Base-by-base conservation (phyloP, 495 filamentous ascomycete species). In the Parachaetomium inaequale region DNA sequence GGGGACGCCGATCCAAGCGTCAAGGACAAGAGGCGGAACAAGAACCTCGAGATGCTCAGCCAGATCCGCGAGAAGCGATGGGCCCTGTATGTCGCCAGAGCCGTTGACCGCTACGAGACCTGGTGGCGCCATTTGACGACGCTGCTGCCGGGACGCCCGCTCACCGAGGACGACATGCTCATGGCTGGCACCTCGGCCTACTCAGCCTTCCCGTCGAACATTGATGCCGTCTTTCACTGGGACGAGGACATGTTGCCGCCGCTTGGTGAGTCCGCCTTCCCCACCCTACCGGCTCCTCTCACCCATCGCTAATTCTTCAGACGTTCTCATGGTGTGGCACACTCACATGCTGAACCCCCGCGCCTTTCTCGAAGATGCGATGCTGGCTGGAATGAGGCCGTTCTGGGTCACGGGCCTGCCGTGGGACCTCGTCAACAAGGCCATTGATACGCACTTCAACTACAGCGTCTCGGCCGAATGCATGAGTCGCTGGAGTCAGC, bases 251-350 rank as follows among this genome's bases (percentile, higher is more conserved):
- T 69, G 61, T 46, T 81, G 46, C 77, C 72, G 21, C 77, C 78
- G 4, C 67, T 79, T 21, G 77, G 76, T 80, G 68, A 19, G 66
- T 59, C n/a, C n/a, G n/a, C n/a, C n/a, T 14, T 5, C 10, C 31
- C 31, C 25, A 10, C 23, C 38, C 32, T 34, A 29, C 10, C 12
- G 12, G 5, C 25, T 12, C n/a, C 5, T 0, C 4, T 17, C 19
- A 10, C 4, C 59, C 72, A 29, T 71, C 62, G 55, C 59, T 55
- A 34, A 58, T 19, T 1, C n/a, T 28, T 2, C 67, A 86, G 91
- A 96, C 70, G 85, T 96, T 3, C 74, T 96, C 47, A 91, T 96
- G 90, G 90, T 95, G 0, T 94, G 89, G 90, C 92, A 96, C 73
- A 78, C 88, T 1, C 89, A 91, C 65, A 87, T 92, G 85, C 82